These are phyloP conservation scores for Oryza meyeriana DNA, from an alignment of 176 grass and related monocot species.

Conservation along the genomic window DNA sequence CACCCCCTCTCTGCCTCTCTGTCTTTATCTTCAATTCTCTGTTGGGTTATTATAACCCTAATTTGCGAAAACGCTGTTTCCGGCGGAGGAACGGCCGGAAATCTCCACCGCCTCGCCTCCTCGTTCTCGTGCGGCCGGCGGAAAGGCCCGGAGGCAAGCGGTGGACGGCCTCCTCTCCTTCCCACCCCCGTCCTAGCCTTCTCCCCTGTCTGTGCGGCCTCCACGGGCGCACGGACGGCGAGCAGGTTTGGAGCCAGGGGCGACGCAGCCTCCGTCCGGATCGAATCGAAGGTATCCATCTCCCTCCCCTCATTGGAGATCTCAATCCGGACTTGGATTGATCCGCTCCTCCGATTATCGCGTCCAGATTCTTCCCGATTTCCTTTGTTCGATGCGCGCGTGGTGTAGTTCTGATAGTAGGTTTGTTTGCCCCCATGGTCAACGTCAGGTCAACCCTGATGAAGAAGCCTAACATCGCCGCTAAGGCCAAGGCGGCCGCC, in stretches of 20 bases:
- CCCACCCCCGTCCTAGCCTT: not conserved
- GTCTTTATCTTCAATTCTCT: not conserved
- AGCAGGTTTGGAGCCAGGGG: too few species aligned
- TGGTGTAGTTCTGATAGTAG: not conserved
- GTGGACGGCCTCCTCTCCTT: not conserved
- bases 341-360: not conserved
- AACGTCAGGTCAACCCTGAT: constrained; percentile 21
- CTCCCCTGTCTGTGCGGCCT: not conserved
- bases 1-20: not conserved
- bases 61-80: not conserved
- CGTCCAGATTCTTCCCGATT: not conserved
- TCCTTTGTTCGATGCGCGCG: constrained; percentile 2
- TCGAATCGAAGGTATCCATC: not conserved
- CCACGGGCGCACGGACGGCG: too few species aligned
- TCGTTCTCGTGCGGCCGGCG: not conserved
- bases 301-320: not conserved
- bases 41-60: not conserved
- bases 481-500: constrained; percentile 9
- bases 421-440: constrained; percentile 21
- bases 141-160: not conserved
- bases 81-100: not conserved
- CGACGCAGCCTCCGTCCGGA: not conserved
- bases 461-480: constrained; percentile 18
- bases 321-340: not conserved
- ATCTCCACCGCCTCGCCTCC: not conserved